Conservation (phyloP, 345 rosid genomes). For the Durio zibethinus region DNA sequence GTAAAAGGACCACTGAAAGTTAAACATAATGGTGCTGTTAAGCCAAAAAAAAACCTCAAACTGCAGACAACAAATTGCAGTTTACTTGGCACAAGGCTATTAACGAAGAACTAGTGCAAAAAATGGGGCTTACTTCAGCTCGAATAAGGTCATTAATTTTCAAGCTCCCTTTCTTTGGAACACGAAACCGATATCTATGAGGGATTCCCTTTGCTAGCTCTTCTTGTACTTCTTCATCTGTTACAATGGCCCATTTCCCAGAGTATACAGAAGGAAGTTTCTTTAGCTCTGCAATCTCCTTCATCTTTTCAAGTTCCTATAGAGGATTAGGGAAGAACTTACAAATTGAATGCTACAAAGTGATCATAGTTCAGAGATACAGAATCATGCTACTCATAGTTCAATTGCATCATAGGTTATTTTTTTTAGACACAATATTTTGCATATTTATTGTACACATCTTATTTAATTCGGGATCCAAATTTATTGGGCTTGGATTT, state of each 20-base stretch:
- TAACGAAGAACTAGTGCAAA: neutral
- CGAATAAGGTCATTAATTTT: slow-evolving; percentile 85
- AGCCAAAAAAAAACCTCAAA: neutral
- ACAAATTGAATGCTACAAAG: neutral
- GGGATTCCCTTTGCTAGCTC: slow-evolving; percentile 83
- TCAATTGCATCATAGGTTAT: neutral
- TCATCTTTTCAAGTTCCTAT: slow-evolving; percentile 94
- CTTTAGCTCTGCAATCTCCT: slow-evolving; percentile 67
- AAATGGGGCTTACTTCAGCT: slow-evolving; percentile 59
- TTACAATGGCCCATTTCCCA: slow-evolving; percentile 84
- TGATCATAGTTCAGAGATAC: neutral
- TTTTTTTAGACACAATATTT: no score
- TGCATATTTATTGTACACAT: no score
- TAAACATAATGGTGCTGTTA: neutral
- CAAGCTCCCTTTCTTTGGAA: slow-evolving; percentile 71
- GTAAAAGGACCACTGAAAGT: neutral
- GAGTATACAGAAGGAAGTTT: slow-evolving; percentile 79
- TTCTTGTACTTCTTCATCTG: slow-evolving; percentile 59
- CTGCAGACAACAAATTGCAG: neutral
- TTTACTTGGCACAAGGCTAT: neutral
- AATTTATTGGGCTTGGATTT: no score
- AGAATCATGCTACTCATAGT: neutral
- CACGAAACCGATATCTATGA: slow-evolving; percentile 76
- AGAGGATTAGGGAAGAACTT: slow-evolving; percentile 1
- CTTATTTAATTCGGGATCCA: no score